Conservation (phyloP, 768 basidiomycete species). For the Macrolepiota albuminosa region DNA sequence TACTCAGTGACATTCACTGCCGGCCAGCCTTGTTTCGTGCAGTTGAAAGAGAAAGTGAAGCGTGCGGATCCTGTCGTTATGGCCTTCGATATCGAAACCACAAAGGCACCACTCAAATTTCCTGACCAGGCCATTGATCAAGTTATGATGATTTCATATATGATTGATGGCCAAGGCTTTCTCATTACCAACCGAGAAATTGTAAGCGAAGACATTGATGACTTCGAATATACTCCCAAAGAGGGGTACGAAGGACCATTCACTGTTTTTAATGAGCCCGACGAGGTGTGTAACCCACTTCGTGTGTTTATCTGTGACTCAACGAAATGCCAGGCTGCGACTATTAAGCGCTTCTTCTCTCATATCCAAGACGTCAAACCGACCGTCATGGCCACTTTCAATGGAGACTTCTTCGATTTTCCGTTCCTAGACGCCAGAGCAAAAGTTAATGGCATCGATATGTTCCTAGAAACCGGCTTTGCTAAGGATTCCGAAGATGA, state of each 20-base stretch:
- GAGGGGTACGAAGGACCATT: slow-evolving; percentile 98
- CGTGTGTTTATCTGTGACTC: background rate
- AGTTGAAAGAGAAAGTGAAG: slow-evolving; percentile 81
- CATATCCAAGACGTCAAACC: slow-evolving; percentile 93
- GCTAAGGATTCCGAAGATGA: slow-evolving; percentile 89
- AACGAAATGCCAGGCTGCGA: slow-evolving; percentile 52
- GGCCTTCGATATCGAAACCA: slow-evolving; percentile 99
- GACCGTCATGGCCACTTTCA: slow-evolving; percentile 97
- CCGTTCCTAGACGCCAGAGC: slow-evolving; percentile 90
- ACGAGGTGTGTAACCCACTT: slow-evolving; percentile 61
- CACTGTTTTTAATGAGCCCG: slow-evolving; percentile 87
- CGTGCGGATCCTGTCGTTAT: slow-evolving; percentile 99
- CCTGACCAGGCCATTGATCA: slow-evolving; percentile 95
- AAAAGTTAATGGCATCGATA: slow-evolving; percentile 87
- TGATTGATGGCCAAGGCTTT: slow-evolving; percentile 97
- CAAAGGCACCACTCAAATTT: slow-evolving; percentile 99
- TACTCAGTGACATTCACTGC: slow-evolving; percentile 82
- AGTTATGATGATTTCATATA: slow-evolving; percentile 99
- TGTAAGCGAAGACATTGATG: slow-evolving; percentile 94
- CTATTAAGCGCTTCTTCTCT: slow-evolving; percentile 85
- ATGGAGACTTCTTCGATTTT: slow-evolving; percentile 99
- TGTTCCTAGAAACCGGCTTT: slow-evolving; percentile 95
- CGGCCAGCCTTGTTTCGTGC: slow-evolving; percentile 71
- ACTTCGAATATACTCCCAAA: slow-evolving; percentile 98
- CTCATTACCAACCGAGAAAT: slow-evolving; percentile 98